Conservation (phyloP, 495 filamentous ascomycete species). For the Jackrogersella multiformis region DNA sequence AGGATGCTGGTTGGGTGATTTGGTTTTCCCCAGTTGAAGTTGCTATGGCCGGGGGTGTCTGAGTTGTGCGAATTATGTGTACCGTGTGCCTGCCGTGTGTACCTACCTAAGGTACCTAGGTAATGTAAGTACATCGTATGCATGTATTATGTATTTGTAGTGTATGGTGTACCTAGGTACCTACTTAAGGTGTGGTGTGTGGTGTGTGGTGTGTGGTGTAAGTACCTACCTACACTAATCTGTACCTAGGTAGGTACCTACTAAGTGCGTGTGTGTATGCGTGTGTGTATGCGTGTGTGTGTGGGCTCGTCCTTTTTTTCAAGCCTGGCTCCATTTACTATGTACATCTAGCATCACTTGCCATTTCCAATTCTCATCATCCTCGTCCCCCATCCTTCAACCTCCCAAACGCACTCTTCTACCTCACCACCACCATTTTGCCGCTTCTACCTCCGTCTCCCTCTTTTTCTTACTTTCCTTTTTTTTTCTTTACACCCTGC, state of each 20-base stretch:
- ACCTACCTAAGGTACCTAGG: no score
- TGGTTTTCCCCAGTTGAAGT: conserved; percentile 8
- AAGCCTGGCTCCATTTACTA: conserved; percentile 32
- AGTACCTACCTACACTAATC: neutral
- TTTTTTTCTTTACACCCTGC: conserved; percentile 33
- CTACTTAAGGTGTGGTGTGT: no score
- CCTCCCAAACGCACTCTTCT: conserved; percentile 39
- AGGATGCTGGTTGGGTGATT: conserved; percentile 23
- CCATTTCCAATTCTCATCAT: conserved; percentile 36
- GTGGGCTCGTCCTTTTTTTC: conserved; percentile 35
- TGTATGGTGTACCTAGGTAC: no score
- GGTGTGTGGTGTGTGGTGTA: neutral
- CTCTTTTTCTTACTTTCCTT: conserved; percentile 40
- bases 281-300: no score
- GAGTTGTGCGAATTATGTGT: conserved; percentile 12
- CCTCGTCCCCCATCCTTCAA: conserved; percentile 41
- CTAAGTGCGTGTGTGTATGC: no score
- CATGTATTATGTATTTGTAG: neutral
- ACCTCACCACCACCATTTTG: conserved; percentile 32
- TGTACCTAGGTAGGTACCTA: neutral
- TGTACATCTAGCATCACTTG: conserved; percentile 41
- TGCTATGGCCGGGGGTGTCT: conserved; percentile 10
- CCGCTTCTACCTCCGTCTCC: conserved; percentile 39
- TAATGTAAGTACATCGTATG: neutral
- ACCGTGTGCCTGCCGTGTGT: neutral